Evolutionary conservation across 2,329 filamentous ascomycete genomes (phyloP).

Genomic region (Chaetomium globosum): DNA sequence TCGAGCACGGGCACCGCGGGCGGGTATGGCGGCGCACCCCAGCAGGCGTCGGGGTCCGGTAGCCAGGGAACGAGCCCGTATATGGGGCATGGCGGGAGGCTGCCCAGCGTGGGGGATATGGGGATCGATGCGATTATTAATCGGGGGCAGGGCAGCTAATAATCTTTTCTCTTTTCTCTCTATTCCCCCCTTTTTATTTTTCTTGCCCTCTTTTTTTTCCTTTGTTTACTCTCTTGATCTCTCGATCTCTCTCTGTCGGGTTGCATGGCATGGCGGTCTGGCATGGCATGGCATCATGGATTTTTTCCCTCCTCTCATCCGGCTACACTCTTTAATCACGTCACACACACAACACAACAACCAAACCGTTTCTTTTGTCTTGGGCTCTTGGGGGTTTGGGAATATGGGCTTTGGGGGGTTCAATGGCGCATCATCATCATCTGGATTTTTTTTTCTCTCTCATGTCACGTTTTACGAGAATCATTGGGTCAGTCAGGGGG

Average conservation of each 20-base stretch:
- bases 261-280: background rate
- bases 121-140: constrained; percentile 63
- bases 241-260: no score
- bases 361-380: constrained; percentile 17
- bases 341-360: constrained; percentile 4
- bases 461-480: constrained; percentile 6
- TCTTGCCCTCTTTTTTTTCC: background rate
- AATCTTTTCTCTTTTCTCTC: background rate
- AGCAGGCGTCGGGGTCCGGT: constrained; percentile 28
- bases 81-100: constrained; percentile 50
- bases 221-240: background rate
- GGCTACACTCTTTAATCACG: constrained; percentile 9
- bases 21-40: constrained; percentile 37
- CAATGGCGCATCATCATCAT: constrained; percentile 6
- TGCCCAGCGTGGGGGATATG: constrained; percentile 60
- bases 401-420: constrained; percentile 6
- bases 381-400: background rate
- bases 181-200: background rate
- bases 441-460: background rate
- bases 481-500: background rate
- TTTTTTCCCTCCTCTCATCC: background rate
- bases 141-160: constrained; percentile 43
- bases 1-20: constrained; percentile 50
- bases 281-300: background rate
- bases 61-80: constrained; percentile 52